phyloP scores from a whole-genome alignment of 2,329 filamentous ascomycete species.

The Colletotrichum eleusines region DNA sequence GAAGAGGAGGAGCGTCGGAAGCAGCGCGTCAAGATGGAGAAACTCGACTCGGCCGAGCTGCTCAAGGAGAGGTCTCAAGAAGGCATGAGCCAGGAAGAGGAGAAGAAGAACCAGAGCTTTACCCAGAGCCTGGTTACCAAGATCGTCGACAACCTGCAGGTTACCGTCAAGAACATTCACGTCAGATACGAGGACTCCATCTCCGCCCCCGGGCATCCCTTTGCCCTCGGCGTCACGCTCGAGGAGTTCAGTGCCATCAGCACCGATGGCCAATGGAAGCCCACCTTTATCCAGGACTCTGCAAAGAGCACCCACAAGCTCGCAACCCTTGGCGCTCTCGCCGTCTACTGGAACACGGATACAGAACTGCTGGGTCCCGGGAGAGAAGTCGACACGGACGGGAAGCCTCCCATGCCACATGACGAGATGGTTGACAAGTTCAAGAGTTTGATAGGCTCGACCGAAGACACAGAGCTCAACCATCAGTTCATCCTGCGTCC shows the following conservation, averaged over 20 bases:
- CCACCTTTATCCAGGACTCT: conserved; percentile 93
- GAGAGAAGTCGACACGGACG: conserved; percentile 74
- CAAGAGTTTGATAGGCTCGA: conserved; percentile 81
- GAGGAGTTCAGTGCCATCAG: conserved; percentile 98
- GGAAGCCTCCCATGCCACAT: conserved; percentile 74
- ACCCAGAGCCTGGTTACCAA: conserved; percentile 95
- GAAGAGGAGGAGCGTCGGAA: conserved; percentile 90
- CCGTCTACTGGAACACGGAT: conserved; percentile 99
- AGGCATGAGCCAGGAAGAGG: conserved; percentile 93
- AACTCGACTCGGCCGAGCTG: conserved; percentile 94
- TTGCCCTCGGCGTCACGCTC: conserved; percentile 90
- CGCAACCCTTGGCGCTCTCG: conserved; percentile 87
- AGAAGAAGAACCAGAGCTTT: conserved; percentile 98
- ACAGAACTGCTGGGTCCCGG: conserved; percentile 85
- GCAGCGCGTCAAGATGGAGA: conserved; percentile 98
- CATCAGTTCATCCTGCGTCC: conserved; percentile 97
- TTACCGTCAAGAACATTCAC: conserved; percentile 98
- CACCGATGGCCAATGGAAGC: conserved; percentile 94
- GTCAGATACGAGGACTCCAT: conserved; percentile 98
- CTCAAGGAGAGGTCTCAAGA: conserved; percentile 93
- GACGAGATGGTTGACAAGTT: conserved; percentile 83
- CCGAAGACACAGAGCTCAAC: conserved; percentile 66
- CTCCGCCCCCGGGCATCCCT: conserved; percentile 93
- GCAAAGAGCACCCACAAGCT: conserved; percentile 90
- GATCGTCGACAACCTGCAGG: conserved; percentile 97